Base-by-base conservation (phyloP, 2,329 filamentous ascomycete species). In the Lomentospora prolificans region DNA sequence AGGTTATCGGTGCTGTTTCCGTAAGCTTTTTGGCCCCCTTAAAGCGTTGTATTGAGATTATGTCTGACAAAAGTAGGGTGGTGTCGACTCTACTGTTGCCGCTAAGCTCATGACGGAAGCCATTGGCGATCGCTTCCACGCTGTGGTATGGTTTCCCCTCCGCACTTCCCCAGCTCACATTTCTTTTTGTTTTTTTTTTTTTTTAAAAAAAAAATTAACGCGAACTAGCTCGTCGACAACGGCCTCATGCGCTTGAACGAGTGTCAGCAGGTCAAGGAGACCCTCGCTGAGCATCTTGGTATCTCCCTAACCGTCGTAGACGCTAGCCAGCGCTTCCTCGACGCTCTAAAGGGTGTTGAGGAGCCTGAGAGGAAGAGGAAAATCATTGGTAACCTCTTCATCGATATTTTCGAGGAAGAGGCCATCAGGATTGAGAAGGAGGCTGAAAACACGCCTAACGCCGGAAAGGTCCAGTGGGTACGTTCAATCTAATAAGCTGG, bases 261-360 rank as follows among this genome's bases (percentile, higher is more conserved):
- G 70, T 90, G 86, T 61, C 74, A 85, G 61, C 76, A 86, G 64
- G 94, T 97, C 54, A 85, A 95, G 70, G 76, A 90, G 69, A 91
- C 84, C 0, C 80, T 97, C 2, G 78, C 79, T 1, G 69, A 90
- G 64, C 85, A 94, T 61, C 80, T 97, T 1, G 89, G 89, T 1
- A 95, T 97, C 70, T 94, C 96, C 69, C 77, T 97, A 2, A 95
- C 89, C 0, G 86, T 97, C 27, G 82, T 95, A 2, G 87, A 97
- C 66, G 90, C 83, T 0, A 79, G 80, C 8, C 77, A 95, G 58
- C 74, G 80, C 25, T 97, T 97, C 76, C 75, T 96, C n/a, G 73
- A 74, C 28, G 78, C 84, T 24, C 82, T 97, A 1, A 80, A 82
- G 61, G 92, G 90, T 17, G 81, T 96, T 25, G 75, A 73, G 0